Conservation (phyloP, 257 asterid genomes). For the Solanum clarkiae region DNA sequence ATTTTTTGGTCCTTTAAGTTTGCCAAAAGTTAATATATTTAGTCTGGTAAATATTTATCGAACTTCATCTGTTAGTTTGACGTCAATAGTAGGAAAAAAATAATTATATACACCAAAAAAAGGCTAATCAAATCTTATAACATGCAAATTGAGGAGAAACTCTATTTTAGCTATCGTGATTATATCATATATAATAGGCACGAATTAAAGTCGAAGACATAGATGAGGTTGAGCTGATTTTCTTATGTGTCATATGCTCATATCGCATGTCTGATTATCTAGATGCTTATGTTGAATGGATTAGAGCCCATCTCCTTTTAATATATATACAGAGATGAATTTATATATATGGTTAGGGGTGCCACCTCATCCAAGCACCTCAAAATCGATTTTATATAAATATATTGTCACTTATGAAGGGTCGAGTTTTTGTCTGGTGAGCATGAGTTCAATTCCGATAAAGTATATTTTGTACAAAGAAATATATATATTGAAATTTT, state of each 20-base stretch:
- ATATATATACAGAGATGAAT: no score
- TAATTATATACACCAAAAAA: no score
- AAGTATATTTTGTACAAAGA: neutral
- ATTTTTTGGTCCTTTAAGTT: neutral
- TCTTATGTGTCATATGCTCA: neutral
- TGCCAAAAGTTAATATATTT: neutral
- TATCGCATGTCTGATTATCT: neutral
- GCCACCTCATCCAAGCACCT: no score
- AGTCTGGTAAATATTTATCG: neutral
- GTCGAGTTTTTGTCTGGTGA: no score
- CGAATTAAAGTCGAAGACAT: fast-evolving
- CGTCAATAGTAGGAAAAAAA: neutral
- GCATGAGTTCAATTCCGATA: no score
- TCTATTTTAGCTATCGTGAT: no score
- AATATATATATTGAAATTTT: no score
- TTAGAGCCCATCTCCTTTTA: neutral
- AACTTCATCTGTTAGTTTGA: neutral
- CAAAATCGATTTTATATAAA: no score
- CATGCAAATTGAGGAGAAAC: neutral
- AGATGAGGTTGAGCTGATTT: no score
- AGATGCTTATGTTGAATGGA: neutral
- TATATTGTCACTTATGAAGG: no score
- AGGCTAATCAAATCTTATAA: neutral
- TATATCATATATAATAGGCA: no score
- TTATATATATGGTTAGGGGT: no score